phyloP scores from a whole-genome alignment of 2,329 filamentous ascomycete species.

The Calonectria henricotiae region DNA sequence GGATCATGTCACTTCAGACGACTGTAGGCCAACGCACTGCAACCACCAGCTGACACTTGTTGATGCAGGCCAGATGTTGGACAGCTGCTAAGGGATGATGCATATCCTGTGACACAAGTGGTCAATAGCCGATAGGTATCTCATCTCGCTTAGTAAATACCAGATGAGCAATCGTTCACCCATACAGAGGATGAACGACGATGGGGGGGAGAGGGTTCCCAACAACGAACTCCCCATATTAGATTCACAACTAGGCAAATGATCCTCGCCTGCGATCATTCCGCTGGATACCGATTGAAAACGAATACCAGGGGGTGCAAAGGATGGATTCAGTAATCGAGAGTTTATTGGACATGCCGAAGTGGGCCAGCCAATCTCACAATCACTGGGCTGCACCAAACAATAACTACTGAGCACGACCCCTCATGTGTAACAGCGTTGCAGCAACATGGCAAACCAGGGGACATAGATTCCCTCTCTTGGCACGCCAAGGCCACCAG shows the following conservation, averaged over 20 bases:
- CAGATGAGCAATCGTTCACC: background rate
- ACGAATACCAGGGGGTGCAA: background rate
- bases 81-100: background rate
- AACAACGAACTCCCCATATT: conserved; percentile 8
- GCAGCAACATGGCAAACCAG: background rate
- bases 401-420: conserved; percentile 5
- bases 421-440: background rate
- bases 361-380: conserved; percentile 15
- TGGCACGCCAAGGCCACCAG: conserved; percentile 17
- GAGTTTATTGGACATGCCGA: conserved; percentile 9
- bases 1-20: background rate
- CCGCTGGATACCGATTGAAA: background rate
- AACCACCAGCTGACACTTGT: background rate
- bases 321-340: conserved; percentile 20
- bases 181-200: background rate
- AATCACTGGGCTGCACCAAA: conserved; percentile 5
- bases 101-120: conserved; percentile 1
- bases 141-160: conserved; percentile 26
- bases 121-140: background rate
- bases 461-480: conserved; percentile 9
- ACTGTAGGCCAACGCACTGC: background rate
- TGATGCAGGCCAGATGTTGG: conserved; percentile 10
- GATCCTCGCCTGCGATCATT: background rate
- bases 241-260: conserved; percentile 4
- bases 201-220: background rate